These are phyloP conservation scores for Acanthamoeba polyphaga DNA, from an alignment of 208 protist species.

Conservation along the genomic window DNA sequence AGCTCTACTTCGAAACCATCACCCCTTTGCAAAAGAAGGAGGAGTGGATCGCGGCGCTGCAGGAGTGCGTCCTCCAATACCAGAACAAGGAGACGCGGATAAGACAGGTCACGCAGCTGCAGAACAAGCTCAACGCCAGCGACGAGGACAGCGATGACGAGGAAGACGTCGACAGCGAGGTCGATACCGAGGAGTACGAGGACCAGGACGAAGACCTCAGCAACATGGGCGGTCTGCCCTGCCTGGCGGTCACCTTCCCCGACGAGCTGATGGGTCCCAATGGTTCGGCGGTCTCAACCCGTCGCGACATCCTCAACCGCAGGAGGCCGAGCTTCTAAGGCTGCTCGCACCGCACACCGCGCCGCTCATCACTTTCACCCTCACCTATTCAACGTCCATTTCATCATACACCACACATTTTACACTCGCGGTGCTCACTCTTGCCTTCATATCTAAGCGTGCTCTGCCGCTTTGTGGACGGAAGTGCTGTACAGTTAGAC, in stretches of 20 bases:
- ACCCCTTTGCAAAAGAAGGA: neutral
- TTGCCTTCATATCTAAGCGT: neutral
- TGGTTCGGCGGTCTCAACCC: neutral
- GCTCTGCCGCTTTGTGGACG: neutral
- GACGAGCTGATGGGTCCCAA: neutral
- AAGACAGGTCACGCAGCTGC: neutral
- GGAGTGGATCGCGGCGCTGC: neutral
- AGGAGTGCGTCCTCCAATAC: slow-evolving; percentile 2
- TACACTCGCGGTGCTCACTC: neutral
- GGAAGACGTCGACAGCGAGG: neutral
- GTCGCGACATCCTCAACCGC: slow-evolving; percentile 5
- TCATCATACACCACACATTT: too few relatives aligned
- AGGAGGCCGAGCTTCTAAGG: slow-evolving; percentile 18
- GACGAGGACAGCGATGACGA: slow-evolving; percentile 49
- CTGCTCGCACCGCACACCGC: neutral
- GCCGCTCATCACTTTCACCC: neutral
- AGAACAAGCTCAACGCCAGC: slow-evolving; percentile 33
- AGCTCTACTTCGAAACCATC: slow-evolving; percentile 34
- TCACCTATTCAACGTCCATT: too few relatives aligned
- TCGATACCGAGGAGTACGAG: neutral
- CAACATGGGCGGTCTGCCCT: slow-evolving; percentile 1
- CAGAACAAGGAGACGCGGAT: slow-evolving; percentile 13
- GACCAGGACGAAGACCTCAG: slow-evolving; percentile 16
- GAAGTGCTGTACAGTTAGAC: neutral
- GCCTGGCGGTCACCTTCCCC: slow-evolving; percentile 32